phyloP scores from a whole-genome alignment of 2,329 filamentous ascomycete species.

The Claviceps quebecensis region DNA sequence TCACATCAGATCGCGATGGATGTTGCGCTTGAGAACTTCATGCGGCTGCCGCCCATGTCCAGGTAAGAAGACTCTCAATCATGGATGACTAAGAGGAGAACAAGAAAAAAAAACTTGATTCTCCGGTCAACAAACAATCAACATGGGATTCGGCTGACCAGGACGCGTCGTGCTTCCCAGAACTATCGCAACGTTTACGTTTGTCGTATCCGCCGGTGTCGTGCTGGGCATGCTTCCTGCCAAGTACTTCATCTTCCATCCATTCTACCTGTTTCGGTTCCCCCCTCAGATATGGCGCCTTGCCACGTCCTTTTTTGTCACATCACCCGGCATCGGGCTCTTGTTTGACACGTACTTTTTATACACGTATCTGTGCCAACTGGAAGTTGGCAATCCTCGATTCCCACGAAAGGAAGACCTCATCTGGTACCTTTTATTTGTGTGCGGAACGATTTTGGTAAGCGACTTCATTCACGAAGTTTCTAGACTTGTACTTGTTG shows the following conservation, averaged over 20 bases:
- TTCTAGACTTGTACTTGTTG: conserved; percentile 9
- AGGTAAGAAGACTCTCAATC: conserved; percentile 21
- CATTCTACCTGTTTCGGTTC: conserved; percentile 35
- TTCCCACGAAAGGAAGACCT: conserved; percentile 67
- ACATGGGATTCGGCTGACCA: background rate
- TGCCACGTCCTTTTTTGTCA: conserved; percentile 28
- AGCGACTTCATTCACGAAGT: conserved; percentile 25
- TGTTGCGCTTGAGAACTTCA: conserved; percentile 20
- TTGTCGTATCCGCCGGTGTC: conserved; percentile 45
- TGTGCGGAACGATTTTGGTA: conserved; percentile 63
- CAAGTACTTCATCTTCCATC: conserved; percentile 38
- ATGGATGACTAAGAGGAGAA: background rate
- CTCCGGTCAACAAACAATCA: background rate
- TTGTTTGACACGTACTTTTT: conserved; percentile 63
- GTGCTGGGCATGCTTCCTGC: conserved; percentile 39
- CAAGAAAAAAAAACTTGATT: no score
- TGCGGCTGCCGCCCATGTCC: conserved; percentile 26
- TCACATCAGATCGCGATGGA: conserved; percentile 18
- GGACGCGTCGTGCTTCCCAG: conserved; percentile 28
- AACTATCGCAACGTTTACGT: conserved; percentile 49
- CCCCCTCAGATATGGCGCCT: conserved; percentile 30
- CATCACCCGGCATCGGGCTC: conserved; percentile 29
- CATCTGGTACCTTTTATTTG: conserved; percentile 65
- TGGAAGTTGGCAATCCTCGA: conserved; percentile 58
- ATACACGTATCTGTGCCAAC: conserved; percentile 60